Percentiles rank a stretch among this genome's conserved stretches.
Conservation (phyloP, 306 rosid genomes). For the Phaseolus lunatus region DNA sequence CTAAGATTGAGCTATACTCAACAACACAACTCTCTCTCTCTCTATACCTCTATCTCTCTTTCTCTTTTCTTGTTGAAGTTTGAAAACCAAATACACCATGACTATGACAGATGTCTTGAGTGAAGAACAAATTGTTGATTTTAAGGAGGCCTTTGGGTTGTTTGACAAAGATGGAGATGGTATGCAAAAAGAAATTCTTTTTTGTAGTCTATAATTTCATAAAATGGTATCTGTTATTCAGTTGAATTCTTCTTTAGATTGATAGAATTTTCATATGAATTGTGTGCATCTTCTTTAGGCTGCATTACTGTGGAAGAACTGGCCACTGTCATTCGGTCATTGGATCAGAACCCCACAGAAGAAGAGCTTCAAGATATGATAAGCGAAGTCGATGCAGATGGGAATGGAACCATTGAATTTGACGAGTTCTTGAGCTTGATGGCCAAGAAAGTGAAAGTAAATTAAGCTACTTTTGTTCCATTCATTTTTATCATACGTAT, state of each 20-base stretch:
- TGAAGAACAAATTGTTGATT: slow-evolving; percentile 90
- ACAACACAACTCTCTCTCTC: slow-evolving; percentile 38
- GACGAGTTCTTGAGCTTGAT: slow-evolving; percentile 85
- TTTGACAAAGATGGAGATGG: slow-evolving; percentile 99
- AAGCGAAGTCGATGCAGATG: slow-evolving; percentile 82
- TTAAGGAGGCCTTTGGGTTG: slow-evolving; percentile 88
- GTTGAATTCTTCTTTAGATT: neutral
- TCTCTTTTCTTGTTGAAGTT: slow-evolving; percentile 18
- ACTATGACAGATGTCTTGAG: slow-evolving; percentile 78
- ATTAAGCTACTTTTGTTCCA: neutral
- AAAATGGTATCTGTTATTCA: neutral
- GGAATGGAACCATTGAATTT: slow-evolving; percentile 96
- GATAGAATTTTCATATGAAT: neutral
- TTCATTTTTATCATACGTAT: neutral
- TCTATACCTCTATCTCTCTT: slow-evolving; percentile 25
- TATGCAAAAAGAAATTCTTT: no score
- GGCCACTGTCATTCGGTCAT: slow-evolving; percentile 88
- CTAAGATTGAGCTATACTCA: slow-evolving; percentile 79
- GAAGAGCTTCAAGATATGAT: slow-evolving; percentile 95
- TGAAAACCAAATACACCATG: slow-evolving; percentile 50
- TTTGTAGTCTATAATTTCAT: slow-evolving; percentile 3
- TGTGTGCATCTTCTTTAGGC: slow-evolving; percentile 57
- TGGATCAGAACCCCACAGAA: slow-evolving; percentile 96
- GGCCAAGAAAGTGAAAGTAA: slow-evolving; percentile 92
- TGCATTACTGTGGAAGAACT: slow-evolving; percentile 96